Evolutionary conservation across 2,329 filamentous ascomycete species (phyloP).

Genomic region (Ilyonectria robusta): DNA sequence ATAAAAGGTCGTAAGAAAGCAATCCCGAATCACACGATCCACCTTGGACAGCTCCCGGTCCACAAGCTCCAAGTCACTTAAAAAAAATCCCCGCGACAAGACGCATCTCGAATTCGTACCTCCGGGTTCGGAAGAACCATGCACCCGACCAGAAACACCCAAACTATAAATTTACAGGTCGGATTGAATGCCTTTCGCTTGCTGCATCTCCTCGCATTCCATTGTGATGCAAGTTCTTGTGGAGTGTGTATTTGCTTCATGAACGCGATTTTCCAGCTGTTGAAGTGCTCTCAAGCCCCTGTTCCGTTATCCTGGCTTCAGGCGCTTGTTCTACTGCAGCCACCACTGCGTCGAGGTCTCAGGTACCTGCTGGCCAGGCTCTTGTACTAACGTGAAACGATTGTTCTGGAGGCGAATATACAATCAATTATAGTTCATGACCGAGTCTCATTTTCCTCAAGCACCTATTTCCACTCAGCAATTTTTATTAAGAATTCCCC

Average conservation of each 20-base stretch:
- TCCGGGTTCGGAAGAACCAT: background rate
- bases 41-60: constrained; percentile 12
- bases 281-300: too few species aligned
- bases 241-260: too few species aligned
- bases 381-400: too few species aligned
- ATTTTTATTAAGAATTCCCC: background rate
- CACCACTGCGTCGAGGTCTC: too few species aligned
- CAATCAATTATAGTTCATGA: too few species aligned
- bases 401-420: too few species aligned
- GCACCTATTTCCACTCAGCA: background rate
- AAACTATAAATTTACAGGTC: background rate
- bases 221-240: background rate
- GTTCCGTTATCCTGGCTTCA: too few species aligned
- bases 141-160: background rate
- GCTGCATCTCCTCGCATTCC: background rate
- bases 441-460: too few species aligned
- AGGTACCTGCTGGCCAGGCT: too few species aligned
- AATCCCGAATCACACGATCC: constrained; percentile 27
- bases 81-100: constrained; percentile 21
- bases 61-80: constrained; percentile 4
- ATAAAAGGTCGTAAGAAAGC: background rate
- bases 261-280: too few species aligned
- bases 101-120: constrained; percentile 8
- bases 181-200: background rate
- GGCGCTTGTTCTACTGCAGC: too few species aligned